Evolutionary conservation across 1,284 basidiomycete genomes (phyloP).

Genomic region (Porodaedalea pini): DNA sequence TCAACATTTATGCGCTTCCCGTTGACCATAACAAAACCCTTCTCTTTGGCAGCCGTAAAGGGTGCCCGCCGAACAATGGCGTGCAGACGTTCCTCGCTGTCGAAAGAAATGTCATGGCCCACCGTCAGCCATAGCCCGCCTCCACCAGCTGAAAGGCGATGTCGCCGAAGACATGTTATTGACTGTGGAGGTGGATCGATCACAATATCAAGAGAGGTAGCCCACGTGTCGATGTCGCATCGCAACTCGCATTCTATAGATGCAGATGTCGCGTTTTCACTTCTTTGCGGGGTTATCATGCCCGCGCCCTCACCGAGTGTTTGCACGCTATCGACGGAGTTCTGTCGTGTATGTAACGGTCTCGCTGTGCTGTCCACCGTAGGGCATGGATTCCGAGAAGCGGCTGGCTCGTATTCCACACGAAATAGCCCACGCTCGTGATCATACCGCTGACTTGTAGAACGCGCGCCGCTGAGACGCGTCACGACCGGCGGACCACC

Average conservation of each 20-base stretch:
- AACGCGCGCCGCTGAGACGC: conserved; percentile 77
- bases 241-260: conserved; percentile 87
- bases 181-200: conserved; percentile 91
- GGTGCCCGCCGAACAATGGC: conserved; percentile 76
- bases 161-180: conserved; percentile 82
- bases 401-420: conserved; percentile 79
- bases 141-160: conserved; percentile 82
- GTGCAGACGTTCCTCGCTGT: conserved; percentile 73
- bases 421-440: conserved; percentile 82
- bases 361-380: conserved; percentile 25
- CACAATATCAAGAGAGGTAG: conserved; percentile 81
- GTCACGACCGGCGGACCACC: conserved; percentile 92
- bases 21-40: conserved; percentile 84
- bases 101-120: conserved; percentile 78
- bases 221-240: conserved; percentile 94
- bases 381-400: conserved; percentile 39
- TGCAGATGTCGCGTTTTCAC: conserved; percentile 9
- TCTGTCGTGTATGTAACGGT: conserved; percentile 6
- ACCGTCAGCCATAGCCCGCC: conserved; percentile 97
- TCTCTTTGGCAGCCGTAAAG: conserved; percentile 57
- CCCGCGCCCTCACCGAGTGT: not conserved
- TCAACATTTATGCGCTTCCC: conserved; percentile 87
- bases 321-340: conserved; percentile 13
- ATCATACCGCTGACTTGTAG: conserved; percentile 77
- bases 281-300: conserved; percentile 17